Conservation (phyloP, 805 yeast genomes). For the Kodamaea kakaduensis region DNA sequence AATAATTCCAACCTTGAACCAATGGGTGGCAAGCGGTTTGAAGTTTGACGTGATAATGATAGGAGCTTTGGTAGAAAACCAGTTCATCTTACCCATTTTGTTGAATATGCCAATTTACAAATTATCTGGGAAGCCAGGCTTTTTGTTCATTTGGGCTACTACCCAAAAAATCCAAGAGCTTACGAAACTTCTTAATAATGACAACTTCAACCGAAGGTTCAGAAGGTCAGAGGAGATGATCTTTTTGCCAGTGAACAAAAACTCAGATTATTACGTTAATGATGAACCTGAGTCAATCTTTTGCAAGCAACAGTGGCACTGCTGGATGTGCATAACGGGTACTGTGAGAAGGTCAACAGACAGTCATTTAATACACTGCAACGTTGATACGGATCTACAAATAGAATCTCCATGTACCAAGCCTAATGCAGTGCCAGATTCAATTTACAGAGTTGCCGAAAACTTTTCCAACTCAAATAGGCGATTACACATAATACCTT, state of each 20-base stretch:
- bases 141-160: conserved; percentile 84
- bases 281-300: conserved; percentile 44
- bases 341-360: conserved; percentile 86
- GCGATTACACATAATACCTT: conserved; percentile 81
- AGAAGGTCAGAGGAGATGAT: conserved; percentile 88
- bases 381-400: conserved; percentile 83
- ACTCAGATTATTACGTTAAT: conserved; percentile 64
- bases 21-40: conserved; percentile 56
- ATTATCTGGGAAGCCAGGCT: conserved; percentile 80
- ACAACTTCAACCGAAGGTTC: conserved; percentile 55
- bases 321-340: conserved; percentile 97
- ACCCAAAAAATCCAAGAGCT: conserved; percentile 65
- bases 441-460: conserved; percentile 78
- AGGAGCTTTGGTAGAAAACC: conserved; percentile 78
- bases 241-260: conserved; percentile 65
- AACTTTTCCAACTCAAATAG: conserved; percentile 81
- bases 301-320: conserved; percentile 86
- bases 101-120: conserved; percentile 65
- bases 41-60: conserved; percentile 90
- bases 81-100: conserved; percentile 59
- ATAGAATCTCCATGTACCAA: conserved; percentile 44
- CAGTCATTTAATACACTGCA: conserved; percentile 82
- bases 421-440: conserved; percentile 51
- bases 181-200: conserved; percentile 49
- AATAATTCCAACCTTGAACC: conserved; percentile 53